Conservation (phyloP, 371 early-diverging fungal species). For the Actinomortierella ambigua region DNA sequence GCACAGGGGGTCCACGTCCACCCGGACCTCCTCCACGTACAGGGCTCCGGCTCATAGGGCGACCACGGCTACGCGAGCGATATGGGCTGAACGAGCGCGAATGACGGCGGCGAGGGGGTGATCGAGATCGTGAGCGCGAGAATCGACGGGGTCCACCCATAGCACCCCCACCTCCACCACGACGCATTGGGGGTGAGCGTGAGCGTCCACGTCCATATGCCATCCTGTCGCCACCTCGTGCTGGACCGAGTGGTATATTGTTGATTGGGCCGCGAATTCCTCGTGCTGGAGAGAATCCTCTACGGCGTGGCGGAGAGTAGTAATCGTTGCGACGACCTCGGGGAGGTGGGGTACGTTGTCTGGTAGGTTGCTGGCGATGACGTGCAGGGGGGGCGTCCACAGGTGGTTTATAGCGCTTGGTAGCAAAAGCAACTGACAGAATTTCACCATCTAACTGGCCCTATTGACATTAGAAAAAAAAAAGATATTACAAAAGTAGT, state of each 20-base stretch:
- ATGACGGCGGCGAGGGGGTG: slow-evolving; percentile 18
- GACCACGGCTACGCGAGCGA: slow-evolving; percentile 10
- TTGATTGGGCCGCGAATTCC: slow-evolving; percentile 9
- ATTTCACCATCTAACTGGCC: slow-evolving; percentile 64
- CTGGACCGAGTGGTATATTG: slow-evolving; percentile 17
- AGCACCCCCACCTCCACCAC: slow-evolving; percentile 20
- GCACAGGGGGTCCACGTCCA: slow-evolving; percentile 4
- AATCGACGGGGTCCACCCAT: slow-evolving; percentile 9
- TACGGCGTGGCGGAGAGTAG: slow-evolving; percentile 36
- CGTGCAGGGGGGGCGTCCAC: slow-evolving; percentile 8
- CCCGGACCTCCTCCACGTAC: slow-evolving; percentile 2
- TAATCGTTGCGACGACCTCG: slow-evolving; percentile 20
- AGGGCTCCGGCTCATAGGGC: slow-evolving; percentile 15
- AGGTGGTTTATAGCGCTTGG: slow-evolving; percentile 12
- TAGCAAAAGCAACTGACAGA: slow-evolving; percentile 19
- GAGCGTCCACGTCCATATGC: slow-evolving; percentile 26
- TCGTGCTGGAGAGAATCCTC: slow-evolving; percentile 28
- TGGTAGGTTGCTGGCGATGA: slow-evolving; percentile 15
- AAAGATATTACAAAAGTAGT: too few relatives aligned
- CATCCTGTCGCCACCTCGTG: slow-evolving; percentile 7
- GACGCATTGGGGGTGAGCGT: slow-evolving; percentile 24
- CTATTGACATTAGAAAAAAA: too few relatives aligned
- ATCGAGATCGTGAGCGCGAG: slow-evolving; percentile 28
- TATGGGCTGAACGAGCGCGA: too few relatives aligned
- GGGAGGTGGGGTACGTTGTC: slow-evolving; percentile 4